Evolutionary conservation across 257 asterid genomes (phyloP).

Genomic region (Forsythia suspensa): DNA sequence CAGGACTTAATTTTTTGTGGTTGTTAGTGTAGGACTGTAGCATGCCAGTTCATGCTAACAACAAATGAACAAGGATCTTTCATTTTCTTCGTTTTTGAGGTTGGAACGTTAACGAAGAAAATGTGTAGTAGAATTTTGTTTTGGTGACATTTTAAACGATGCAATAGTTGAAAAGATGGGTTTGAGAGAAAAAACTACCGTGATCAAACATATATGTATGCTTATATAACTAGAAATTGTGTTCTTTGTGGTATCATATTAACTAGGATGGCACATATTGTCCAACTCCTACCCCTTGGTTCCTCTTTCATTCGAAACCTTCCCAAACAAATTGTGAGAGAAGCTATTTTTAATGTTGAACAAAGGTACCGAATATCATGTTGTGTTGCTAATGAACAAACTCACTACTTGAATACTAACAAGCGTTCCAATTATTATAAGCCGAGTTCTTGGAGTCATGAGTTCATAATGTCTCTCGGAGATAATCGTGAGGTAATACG

Average conservation of each 20-base stretch:
- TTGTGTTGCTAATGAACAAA: background rate
- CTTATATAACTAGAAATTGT: background rate
- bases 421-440: no score
- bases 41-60: no score
- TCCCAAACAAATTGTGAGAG: background rate
- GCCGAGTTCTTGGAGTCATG: background rate
- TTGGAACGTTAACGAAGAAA: no score
- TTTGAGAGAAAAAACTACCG: no score
- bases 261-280: background rate
- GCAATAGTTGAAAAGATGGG: no score
- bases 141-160: no score
- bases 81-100: no score
- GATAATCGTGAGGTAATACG: background rate
- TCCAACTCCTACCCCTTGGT: background rate
- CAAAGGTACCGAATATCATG: background rate
- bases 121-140: no score
- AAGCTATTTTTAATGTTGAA: background rate
- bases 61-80: no score
- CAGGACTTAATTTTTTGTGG: no score
- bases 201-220: no score
- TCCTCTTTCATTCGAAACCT: background rate
- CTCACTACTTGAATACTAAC: background rate
- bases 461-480: background rate
- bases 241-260: background rate
- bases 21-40: no score